Evolutionary conservation across 371 early-diverging fungal species (phyloP), one percentile per base, ranked within the genome.

Genomic region (Mucor ambiguus): DNA sequence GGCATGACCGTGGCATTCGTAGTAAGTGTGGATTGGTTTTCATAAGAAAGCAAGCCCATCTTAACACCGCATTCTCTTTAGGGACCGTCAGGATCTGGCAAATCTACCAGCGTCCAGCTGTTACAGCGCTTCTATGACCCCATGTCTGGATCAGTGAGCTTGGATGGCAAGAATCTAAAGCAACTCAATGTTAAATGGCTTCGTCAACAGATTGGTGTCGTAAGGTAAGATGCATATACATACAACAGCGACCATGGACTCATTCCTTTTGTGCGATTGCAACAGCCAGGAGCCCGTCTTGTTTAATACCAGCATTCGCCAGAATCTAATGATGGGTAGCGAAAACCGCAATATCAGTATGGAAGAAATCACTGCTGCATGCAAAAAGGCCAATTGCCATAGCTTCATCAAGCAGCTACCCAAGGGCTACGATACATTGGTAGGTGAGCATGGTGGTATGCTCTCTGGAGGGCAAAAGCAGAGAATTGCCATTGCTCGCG

Each of bases 71-170:
- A 30, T 30, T n/a, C n/a, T n/a, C n/a, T 30, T 2, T 30, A 30
- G 33, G 94, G 93, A 38, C 83, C 86, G 37, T 93, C 94, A 37
- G 97, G 98, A 16, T 89, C 90, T 28, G 96, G 98, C 32, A 95
- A 95, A 69, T 93, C 94, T 12, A 97, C 98, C 30, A 89, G 92
- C 44, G 80, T 97, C 32, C 89, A 90, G 41, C 87, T 97, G 32
- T 59, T 96, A 29, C 92, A 94, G 72, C 92, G 98, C 33, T 95
- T 96, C 75, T 98, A 98, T 74, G 88, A 91, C 65, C 85, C 91
- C 0, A 65, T 73, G 8, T 64, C 61, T 22, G 95, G 95, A 33
- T 61, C 73, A 0, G 79, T 95, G 28, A 68, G 65, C n/a, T 29
- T 95, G 12, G 95, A 95, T 71, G 93, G 92, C 33, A 73, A 74